Evolutionary conservation across 2,329 filamentous ascomycete species (phyloP).

Genomic region (Fusarium protoensiforme): DNA sequence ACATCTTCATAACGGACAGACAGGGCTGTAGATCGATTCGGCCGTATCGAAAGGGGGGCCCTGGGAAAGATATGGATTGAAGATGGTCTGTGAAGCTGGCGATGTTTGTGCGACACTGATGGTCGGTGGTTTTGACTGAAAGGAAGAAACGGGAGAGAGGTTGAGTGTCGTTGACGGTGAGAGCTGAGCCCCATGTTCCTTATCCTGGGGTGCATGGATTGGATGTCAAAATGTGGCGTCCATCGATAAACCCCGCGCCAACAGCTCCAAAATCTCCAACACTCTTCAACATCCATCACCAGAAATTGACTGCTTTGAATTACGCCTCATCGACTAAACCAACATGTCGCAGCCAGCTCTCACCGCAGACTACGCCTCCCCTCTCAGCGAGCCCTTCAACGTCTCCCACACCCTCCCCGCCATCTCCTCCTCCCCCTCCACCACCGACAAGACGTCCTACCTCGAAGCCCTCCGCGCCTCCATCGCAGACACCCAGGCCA

Average conservation of each 20-base stretch:
- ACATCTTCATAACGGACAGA: constrained; percentile 54
- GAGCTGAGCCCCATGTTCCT: constrained; percentile 9
- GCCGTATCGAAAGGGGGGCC: constrained; percentile 10
- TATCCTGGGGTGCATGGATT: constrained; percentile 6
- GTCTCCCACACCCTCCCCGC: constrained; percentile 51
- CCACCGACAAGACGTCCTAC: constrained; percentile 66
- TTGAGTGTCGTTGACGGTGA: constrained; percentile 1
- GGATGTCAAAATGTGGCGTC: constrained; percentile 28
- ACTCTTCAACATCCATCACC: neutral
- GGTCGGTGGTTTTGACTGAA: neutral
- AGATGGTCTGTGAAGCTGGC: constrained; percentile 1
- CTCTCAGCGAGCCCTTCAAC: constrained; percentile 60
- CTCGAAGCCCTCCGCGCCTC: constrained; percentile 68
- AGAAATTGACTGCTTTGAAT: neutral
- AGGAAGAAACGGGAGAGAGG: neutral
- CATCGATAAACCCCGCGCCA: constrained; percentile 34
- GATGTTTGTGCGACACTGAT: neutral
- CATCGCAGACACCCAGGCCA: constrained; percentile 69
- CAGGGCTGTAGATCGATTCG: constrained; percentile 8
- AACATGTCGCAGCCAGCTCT: constrained; percentile 29
- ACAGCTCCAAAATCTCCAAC: constrained; percentile 10
- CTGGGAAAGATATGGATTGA: neutral
- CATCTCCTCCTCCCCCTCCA: constrained; percentile 48
- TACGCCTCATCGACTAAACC: neutral
- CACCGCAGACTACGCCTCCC: constrained; percentile 65